These are phyloP conservation scores for Lipomyces sp. DNA, from an alignment of 805 yeast species.

Conservation along the genomic window DNA sequence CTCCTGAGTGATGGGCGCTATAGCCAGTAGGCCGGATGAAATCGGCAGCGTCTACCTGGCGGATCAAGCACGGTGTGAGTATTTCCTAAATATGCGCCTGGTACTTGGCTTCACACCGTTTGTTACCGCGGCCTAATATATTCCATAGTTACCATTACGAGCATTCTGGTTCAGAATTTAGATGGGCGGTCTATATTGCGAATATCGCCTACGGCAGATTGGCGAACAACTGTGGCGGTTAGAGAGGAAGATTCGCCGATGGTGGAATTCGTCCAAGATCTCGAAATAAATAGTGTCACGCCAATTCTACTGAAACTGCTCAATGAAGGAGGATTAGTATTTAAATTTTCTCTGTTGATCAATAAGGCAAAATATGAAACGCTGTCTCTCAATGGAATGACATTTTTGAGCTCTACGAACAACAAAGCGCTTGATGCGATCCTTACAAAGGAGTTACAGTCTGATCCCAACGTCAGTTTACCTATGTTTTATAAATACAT, in stretches of 20 bases:
- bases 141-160: slow-evolving; percentile 19
- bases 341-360: slow-evolving; percentile 21
- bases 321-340: slow-evolving; percentile 20
- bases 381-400: slow-evolving; percentile 40
- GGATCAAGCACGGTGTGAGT: slow-evolving; percentile 32
- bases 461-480: slow-evolving; percentile 37
- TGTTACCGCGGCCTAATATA: background rate
- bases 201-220: slow-evolving; percentile 13
- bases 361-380: slow-evolving; percentile 8
- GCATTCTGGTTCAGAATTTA: slow-evolving; percentile 10
- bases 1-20: slow-evolving; percentile 28
- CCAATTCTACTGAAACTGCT: slow-evolving; percentile 32
- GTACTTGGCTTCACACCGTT: background rate
- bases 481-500: background rate
- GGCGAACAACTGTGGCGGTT: slow-evolving; percentile 10
- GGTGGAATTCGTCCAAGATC: slow-evolving; percentile 34
- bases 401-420: slow-evolving; percentile 43
- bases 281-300: slow-evolving; percentile 16
- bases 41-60: slow-evolving; percentile 23
- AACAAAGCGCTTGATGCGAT: slow-evolving; percentile 42
- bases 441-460: slow-evolving; percentile 46
- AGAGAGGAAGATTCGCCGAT: slow-evolving; percentile 19
- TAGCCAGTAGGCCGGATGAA: slow-evolving; percentile 31
- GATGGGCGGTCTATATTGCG: slow-evolving; percentile 12
- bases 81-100: background rate